A percentile compares a stretch with the other conserved stretches of the same genome.
These are phyloP conservation scores for Aegilops speltoides DNA, from an alignment of 176 grass and related monocot genomes.

Conservation along the genomic window DNA sequence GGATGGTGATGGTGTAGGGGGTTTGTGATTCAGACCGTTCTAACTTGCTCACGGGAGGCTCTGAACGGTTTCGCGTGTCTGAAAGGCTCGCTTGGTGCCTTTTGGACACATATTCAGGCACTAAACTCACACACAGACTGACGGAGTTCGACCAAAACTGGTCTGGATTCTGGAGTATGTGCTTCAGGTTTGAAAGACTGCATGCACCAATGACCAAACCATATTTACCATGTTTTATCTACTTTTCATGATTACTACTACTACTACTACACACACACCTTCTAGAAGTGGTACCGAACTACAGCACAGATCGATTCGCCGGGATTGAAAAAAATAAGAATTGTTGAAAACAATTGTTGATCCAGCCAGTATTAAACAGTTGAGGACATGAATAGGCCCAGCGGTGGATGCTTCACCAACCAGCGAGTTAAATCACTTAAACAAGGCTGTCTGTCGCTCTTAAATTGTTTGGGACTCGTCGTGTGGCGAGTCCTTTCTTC, in stretches of 20 bases:
- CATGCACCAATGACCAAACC: background rate
- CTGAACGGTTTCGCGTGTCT: background rate
- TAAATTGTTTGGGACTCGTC: background rate
- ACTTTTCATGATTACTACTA: too few species aligned
- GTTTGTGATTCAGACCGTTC: background rate
- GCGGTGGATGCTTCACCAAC: too few species aligned
- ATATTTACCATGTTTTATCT: background rate
- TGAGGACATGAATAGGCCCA: background rate
- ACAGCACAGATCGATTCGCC: background rate
- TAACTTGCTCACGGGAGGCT: background rate
- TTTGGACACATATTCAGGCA: background rate
- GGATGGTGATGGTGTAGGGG: background rate
- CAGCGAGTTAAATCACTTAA: too few species aligned
- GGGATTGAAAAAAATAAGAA: background rate
- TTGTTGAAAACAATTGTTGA: background rate
- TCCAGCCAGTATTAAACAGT: background rate
- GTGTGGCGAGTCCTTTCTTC: background rate
- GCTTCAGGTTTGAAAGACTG: too few species aligned
- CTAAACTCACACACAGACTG: background rate
- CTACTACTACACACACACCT: background rate
- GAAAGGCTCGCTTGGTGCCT: background rate
- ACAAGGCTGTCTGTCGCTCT: conserved; percentile 32
- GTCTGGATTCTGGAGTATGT: background rate
- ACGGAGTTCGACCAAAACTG: background rate
- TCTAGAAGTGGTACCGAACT: background rate